Base-by-base conservation (phyloP, 441 rosid genomes). In the Syzygium malaccense region DNA sequence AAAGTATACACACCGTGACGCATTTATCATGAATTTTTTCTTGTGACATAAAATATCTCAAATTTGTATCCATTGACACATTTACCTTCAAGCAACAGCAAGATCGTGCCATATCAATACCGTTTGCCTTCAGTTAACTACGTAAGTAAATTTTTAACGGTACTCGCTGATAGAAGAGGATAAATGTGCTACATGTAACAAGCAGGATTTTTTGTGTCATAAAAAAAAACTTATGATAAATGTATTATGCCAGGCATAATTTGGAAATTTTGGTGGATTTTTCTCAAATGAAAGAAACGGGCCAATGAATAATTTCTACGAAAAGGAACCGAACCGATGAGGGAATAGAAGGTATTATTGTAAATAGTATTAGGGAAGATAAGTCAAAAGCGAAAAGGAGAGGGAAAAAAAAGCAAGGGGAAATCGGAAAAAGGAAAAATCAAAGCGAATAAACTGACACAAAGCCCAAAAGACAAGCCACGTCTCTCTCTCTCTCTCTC, bases 401-500 rank as follows among this genome's bases (percentile, higher is more conserved):
- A 18, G 25, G 25, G 25, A 55, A 55, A 55, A 55, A 55, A 20
- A 55, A 55, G 14, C 19, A 55, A 18, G 8, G 57, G 10, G 57
- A 19, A 55, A 55, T 55, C 20, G 57, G 25, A 55, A 55, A 55
- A 19, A 55, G 20, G 19, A 32, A 30, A 6, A 32, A 66, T 87
- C 55, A 87, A 85, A 66, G 87, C 85, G 56, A 45, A 18, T 53
- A 87, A 17, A 55, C 17, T 17, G 79, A 85, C 88, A 86, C 41
- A 30, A 33, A 25, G 87, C 19, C 78, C 89, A 85, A 78, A 58
- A 87, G 64, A 87, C 49, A 87, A 37, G 26, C 86, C 51, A 15
- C 62, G 57, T n/a, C 80, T 56, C 54, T 41, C 71, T 30, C 86
- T 37, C 91, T 87, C 87, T 91, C 90, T 71, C 55, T 56, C 55